Evolutionary conservation across 2,329 filamentous ascomycete genomes (phyloP).

Genomic region (Mariannaea elegans): DNA sequence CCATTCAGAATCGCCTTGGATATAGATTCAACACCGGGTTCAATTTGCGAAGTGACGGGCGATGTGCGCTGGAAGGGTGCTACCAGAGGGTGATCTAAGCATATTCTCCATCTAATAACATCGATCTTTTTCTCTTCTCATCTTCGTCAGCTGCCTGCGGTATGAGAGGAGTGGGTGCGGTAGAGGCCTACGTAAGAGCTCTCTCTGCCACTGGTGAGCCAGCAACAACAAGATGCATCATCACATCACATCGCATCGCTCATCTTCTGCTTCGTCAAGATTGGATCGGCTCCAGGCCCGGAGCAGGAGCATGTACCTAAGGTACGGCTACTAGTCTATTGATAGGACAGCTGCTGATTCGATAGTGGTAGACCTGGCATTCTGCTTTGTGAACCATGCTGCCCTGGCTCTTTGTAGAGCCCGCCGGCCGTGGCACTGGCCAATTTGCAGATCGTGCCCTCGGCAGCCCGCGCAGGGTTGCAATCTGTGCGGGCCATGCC

Average conservation of each 20-base stretch:
- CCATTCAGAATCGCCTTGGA: too few species aligned
- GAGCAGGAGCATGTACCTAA: neutral
- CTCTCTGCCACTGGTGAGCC: conserved; percentile 13
- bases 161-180: neutral
- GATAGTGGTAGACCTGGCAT: conserved; percentile 26
- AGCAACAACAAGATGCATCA: conserved; percentile 30
- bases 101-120: neutral
- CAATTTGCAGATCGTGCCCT: conserved; percentile 40
- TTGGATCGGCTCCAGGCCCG: conserved; percentile 34
- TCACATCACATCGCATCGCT: conserved; percentile 40
- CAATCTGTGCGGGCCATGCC: conserved; percentile 32
- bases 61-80: too few species aligned
- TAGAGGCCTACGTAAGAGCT: neutral
- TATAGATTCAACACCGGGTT: too few species aligned
- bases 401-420: conserved; percentile 13
- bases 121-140: conserved; percentile 3
- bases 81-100: too few species aligned
- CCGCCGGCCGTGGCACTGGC: conserved; percentile 25
- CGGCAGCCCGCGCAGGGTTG: conserved; percentile 36
- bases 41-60: conserved; percentile 12
- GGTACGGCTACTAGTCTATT: conserved; percentile 10
- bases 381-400: conserved; percentile 11
- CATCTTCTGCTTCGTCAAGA: conserved; percentile 31
- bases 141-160: neutral
- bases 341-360: conserved; percentile 32